Conservation (phyloP, 2,329 filamentous ascomycete species). For the Fusarium luffae region DNA sequence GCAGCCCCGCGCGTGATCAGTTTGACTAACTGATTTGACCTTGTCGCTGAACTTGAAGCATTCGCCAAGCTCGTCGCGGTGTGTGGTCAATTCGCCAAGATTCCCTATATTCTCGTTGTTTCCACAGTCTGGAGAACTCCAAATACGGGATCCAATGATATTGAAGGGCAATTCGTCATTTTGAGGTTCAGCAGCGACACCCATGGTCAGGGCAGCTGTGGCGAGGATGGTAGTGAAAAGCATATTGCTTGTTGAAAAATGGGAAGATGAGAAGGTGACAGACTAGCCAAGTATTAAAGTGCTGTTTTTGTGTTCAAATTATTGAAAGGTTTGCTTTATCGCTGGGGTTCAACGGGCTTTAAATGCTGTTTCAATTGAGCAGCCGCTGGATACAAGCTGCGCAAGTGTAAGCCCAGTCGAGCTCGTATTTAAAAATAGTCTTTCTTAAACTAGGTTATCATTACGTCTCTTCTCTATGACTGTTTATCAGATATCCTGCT, state of each 20-base stretch:
- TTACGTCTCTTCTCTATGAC: not conserved
- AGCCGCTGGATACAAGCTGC: not conserved
- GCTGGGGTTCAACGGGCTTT: not conserved
- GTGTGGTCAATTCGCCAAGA: constrained; percentile 3
- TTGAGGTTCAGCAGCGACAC: constrained; percentile 7
- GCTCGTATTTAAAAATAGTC: not conserved
- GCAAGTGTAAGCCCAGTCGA: not conserved
- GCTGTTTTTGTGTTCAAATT: too few species aligned
- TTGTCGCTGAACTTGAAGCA: constrained; percentile 13
- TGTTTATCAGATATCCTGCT: not conserved
- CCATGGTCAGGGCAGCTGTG: constrained; percentile 2
- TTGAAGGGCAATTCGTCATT: not conserved
- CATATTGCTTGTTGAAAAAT: not conserved
- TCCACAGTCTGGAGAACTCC: constrained; percentile 11
- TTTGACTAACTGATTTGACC: constrained; percentile 20
- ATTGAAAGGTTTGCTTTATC: not conserved
- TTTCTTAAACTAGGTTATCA: accelerated
- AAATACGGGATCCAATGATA: constrained; percentile 13
- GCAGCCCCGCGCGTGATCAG: constrained; percentile 1
- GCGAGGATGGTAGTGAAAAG: constrained; percentile 1
- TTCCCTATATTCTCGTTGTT: not conserved
- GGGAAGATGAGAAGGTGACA: too few species aligned
- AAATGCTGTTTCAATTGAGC: not conserved
- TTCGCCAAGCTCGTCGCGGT: constrained; percentile 6
- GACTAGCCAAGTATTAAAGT: not conserved